A percentile compares a stretch with the other conserved stretches of the same genome.
phyloP scores from a whole-genome alignment of 176 grass and related monocot genomes.

The Elymus sibiricus region DNA sequence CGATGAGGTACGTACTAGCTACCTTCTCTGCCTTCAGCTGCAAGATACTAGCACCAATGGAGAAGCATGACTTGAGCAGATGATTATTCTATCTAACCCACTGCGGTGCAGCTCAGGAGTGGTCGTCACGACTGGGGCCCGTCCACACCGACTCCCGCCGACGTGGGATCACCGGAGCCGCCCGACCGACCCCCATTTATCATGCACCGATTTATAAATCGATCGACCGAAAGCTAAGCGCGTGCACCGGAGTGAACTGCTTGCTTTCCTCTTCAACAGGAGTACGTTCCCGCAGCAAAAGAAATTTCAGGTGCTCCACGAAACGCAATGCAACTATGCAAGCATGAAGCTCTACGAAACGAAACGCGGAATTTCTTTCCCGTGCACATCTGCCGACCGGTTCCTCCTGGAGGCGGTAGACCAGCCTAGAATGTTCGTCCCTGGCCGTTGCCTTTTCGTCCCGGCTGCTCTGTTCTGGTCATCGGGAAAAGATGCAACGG shows the following conservation, averaged over 20 bases:
- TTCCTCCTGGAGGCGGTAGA: not conserved
- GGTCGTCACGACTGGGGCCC: conserved; percentile 22
- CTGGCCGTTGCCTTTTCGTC: too few relatives aligned
- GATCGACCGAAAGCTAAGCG: not conserved
- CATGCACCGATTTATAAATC: too few relatives aligned
- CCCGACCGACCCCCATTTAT: not conserved
- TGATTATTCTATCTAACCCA: not conserved
- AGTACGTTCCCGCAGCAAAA: too few relatives aligned
- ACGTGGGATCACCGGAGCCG: conserved; percentile 12
- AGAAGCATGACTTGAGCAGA: conserved; percentile 28
- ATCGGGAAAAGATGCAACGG: too few relatives aligned
- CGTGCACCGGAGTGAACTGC: not conserved
- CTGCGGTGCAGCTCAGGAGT: not conserved
- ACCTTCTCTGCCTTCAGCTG: not conserved
- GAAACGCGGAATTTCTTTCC: not conserved
- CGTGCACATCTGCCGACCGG: not conserved
- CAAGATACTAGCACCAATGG: not conserved
- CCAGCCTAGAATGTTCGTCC: not conserved
- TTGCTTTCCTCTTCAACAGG: too few relatives aligned
- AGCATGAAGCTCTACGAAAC: too few relatives aligned
- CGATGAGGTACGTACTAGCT: not conserved
- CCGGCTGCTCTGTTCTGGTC: too few relatives aligned
- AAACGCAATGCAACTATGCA: too few relatives aligned
- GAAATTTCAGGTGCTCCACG: too few relatives aligned
- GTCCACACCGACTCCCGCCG: not conserved